A percentile compares a stretch with the other conserved stretches of the same genome.
phyloP scores from a whole-genome alignment of 176 grass and related monocot species.

The Elymus sibiricus region DNA sequence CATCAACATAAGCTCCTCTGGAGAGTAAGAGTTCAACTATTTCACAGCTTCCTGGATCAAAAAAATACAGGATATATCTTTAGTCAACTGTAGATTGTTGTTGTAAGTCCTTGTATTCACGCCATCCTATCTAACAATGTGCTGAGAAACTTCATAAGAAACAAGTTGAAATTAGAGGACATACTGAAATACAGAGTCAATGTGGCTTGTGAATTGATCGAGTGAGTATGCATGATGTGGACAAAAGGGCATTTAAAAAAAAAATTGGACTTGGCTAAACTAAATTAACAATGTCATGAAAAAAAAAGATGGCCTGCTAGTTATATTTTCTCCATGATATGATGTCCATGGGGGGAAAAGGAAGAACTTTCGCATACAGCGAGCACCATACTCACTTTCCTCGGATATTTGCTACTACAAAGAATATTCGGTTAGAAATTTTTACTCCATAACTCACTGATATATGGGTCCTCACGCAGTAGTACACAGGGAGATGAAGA shows the following conservation, averaged over 20 bases:
- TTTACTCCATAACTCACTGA: background rate
- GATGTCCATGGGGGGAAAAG: background rate
- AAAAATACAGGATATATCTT: background rate
- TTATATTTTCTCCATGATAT: background rate
- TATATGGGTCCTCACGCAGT: background rate
- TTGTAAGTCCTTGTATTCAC: background rate
- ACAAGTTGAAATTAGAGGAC: background rate
- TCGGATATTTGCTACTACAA: background rate
- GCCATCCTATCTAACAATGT: background rate
- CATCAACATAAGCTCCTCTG: constrained; percentile 17
- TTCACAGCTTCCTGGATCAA: constrained; percentile 21
- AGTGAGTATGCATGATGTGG: background rate
- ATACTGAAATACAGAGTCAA: background rate
- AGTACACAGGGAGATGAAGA: background rate
- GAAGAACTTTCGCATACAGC: constrained; percentile 1
- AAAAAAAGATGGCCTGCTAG: background rate
- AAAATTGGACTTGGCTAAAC: background rate
- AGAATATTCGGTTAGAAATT: background rate
- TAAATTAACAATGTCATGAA: background rate
- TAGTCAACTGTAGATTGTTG: background rate
- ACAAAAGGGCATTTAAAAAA: background rate
- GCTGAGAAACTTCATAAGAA: too few species aligned
- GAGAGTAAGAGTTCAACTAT: constrained; percentile 29
- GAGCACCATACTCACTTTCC: background rate
- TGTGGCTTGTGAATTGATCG: background rate